Conservation (phyloP, 83 land plant species). For the Diphasiastrum complanatum region DNA sequence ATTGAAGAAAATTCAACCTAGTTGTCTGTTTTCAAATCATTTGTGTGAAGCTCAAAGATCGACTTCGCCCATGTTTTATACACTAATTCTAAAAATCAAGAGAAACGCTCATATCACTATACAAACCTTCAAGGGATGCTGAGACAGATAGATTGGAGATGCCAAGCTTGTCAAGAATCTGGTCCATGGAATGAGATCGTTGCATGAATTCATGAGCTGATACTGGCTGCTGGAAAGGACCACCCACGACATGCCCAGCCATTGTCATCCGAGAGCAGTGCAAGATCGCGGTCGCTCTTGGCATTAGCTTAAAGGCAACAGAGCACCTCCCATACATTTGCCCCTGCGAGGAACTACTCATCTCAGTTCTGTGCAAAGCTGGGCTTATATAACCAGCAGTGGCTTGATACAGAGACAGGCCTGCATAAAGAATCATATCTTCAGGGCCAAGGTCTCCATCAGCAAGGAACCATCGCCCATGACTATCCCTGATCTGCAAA, state of each 20-base stretch:
- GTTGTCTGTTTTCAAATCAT: background rate
- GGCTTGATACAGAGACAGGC: constrained; percentile 80
- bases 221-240: constrained; percentile 78
- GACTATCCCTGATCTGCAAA: constrained; percentile 58
- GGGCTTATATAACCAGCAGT: constrained; percentile 86
- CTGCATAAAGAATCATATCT: constrained; percentile 67
- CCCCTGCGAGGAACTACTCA: constrained; percentile 33
- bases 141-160: constrained; percentile 39
- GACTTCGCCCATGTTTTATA: too few species aligned
- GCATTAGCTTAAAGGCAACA: constrained; percentile 85
- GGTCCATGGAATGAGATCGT: constrained; percentile 66
- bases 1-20: background rate
- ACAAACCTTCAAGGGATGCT: constrained; percentile 58
- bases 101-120: too few species aligned
- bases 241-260: constrained; percentile 74
- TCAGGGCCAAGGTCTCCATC: constrained; percentile 86
- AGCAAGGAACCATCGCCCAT: constrained; percentile 80
- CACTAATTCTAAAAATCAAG: too few species aligned
- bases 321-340: constrained; percentile 69
- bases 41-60: too few species aligned
- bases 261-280: constrained; percentile 79
- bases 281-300: constrained; percentile 64
- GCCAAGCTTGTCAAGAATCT: constrained; percentile 41
- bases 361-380: constrained; percentile 50
- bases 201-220: constrained; percentile 93